Conservation (phyloP, 495 filamentous ascomycete genomes). For the Bryoglossum gracile region DNA sequence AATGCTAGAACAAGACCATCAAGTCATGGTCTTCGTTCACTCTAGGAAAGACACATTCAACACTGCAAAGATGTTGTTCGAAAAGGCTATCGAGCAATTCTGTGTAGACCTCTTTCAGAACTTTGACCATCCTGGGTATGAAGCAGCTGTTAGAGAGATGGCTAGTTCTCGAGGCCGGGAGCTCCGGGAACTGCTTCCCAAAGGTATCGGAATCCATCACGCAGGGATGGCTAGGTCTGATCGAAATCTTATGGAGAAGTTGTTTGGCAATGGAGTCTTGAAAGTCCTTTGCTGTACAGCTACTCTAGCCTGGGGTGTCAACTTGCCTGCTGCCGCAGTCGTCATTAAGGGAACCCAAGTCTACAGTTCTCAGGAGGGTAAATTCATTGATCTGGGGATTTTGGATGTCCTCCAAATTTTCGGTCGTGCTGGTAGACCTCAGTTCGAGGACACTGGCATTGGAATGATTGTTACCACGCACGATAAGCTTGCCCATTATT, state of each 20-base stretch:
- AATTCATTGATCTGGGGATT: constrained; percentile 94
- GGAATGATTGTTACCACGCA: constrained; percentile 94
- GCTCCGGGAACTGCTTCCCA: constrained; percentile 77
- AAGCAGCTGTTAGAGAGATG: constrained; percentile 69
- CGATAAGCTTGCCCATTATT: constrained; percentile 88
- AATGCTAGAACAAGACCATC: constrained; percentile 82
- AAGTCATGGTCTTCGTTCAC: constrained; percentile 99
- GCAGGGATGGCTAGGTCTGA: constrained; percentile 91
- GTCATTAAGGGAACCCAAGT: constrained; percentile 97
- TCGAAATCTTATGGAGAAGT: constrained; percentile 82
- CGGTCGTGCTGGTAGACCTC: constrained; percentile 92
- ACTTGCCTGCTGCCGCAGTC: constrained; percentile 93
- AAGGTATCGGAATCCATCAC: constrained; percentile 92
- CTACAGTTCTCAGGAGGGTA: constrained; percentile 92
- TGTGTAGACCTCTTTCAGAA: constrained; percentile 79
- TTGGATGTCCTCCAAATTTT: constrained; percentile 98
- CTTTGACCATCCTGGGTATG: constrained; percentile 58
- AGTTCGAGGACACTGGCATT: constrained; percentile 93
- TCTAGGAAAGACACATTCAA: constrained; percentile 88
- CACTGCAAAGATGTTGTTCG: constrained; percentile 76
- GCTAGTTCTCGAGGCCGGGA: constrained; percentile 76
- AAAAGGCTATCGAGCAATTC: constrained; percentile 75
- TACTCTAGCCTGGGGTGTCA: constrained; percentile 97
- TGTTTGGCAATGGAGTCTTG: constrained; percentile 82
- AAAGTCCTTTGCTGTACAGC: constrained; percentile 98